phyloP scores from a whole-genome alignment of 345 rosid genomes.

The Brassica nigra region DNA sequence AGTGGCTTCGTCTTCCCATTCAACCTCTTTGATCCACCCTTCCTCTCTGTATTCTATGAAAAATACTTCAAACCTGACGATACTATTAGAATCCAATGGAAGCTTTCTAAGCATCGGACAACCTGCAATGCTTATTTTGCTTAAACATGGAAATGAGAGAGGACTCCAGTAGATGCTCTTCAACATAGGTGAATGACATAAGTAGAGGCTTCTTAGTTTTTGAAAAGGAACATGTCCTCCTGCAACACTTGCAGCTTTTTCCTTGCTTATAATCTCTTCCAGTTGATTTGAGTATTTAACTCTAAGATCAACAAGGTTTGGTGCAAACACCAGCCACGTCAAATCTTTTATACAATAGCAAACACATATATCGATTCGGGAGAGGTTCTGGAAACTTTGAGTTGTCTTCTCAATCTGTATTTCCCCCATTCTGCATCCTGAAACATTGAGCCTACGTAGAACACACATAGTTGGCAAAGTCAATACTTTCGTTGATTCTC shows the following conservation, averaged over 20 bases:
- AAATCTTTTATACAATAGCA: not conserved
- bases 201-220: not conserved
- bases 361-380: not conserved
- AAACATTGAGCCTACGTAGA: not conserved
- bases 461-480: not conserved
- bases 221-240: not conserved
- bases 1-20: not conserved
- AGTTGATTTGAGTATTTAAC: not conserved
- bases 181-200: not conserved
- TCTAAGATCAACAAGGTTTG: not conserved
- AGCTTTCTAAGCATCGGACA: not conserved
- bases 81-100: not conserved
- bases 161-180: not conserved
- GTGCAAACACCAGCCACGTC: not conserved
- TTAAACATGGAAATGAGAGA: not conserved
- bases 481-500: not conserved
- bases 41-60: not conserved
- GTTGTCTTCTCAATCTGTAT: not conserved
- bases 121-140: not conserved
- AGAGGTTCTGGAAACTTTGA: not conserved
- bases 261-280: not conserved
- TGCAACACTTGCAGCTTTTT: not conserved
- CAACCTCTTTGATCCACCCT: not conserved
- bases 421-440: not conserved
- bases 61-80: not conserved